Base-by-base conservation (phyloP, 2,329 filamentous ascomycete species). In the Paracamarosporium sp. region DNA sequence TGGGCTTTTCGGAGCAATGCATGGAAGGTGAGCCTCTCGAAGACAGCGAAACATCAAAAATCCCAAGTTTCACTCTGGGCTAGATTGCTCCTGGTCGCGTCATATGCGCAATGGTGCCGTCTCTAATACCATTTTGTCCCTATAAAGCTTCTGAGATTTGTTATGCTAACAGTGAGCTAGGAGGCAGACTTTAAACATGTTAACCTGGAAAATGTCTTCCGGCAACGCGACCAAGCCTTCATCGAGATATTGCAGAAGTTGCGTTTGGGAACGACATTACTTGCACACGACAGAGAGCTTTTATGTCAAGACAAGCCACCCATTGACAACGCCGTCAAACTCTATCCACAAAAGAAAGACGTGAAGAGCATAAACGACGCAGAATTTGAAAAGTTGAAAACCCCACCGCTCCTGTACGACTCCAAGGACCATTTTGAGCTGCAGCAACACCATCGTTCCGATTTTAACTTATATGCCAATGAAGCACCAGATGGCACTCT, bases 1-100 rank as follows among this genome's bases (percentile, higher is more conserved):
- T 89, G 85, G 83, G 86, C 86, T 0, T 89, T 89, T 62, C 75
- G 78, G 22, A 86, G 83, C 61, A 53, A 71, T 1, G 81, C 81
- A 0, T 90, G 87, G 87, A 57, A 56, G 66, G 67, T 48, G 12
- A 36, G 45, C 17, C 4, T 36, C 30, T 6, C 12, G 33, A 35
- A 17, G 9, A 35, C 33, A 35, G 3, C 7, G n/a, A n/a, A n/a
- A n/a, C n/a, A n/a, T n/a, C n/a, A n/a, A n/a, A n/a, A 35, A 3
- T n/a, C 5, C 15, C n/a, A 20, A 20, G n/a, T 8, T 38, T 8
- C n/a, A 17, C 35, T 31, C 30, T n/a, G n/a, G n/a, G n/a, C n/a
- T n/a, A n/a, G n/a, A n/a, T n/a, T n/a, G n/a, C n/a, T n/a, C n/a
- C n/a, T n/a, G n/a, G n/a, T n/a, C n/a, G 13, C 30, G 2, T 24